Evolutionary conservation across 2,329 filamentous ascomycete species (phyloP), one percentile per base, ranked within the genome.

Genomic region (Claviceps humidiphila): DNA sequence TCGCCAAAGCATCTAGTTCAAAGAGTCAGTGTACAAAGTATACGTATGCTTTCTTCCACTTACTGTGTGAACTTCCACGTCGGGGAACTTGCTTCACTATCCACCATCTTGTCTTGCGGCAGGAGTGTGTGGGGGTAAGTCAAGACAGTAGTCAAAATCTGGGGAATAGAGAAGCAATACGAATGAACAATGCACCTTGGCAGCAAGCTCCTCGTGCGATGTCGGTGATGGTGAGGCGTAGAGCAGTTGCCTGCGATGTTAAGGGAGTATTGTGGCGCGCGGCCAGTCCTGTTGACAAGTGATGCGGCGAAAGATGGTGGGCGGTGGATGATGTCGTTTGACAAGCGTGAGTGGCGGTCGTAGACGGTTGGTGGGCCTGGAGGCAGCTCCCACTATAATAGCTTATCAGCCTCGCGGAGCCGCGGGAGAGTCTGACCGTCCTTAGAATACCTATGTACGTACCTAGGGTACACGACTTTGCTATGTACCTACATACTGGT

Each of bases 61-160:
- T 87, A 95, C 90, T 97, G 91, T 72, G 91, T 97, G 76, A 97
- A 97, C 80, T 97, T 97, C 91, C 91, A 97, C 74, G 90, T 97
- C 68, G 90, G 90, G 75, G 88, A 85, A 78, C 82, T 89, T 74
- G 86, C 80, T 76, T 95, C 89, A 76, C 85, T 86, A 81, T 96
- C 90, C 77, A 93, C 90, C 90, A 97, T 96, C 76, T 85, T 91
- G 74, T 63, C 63, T 38, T 34, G 45, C 13, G 37, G 52, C 58
- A 61, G 60, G 61, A 63, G 62, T 60, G 58, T 17, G n/a, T 50
- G 42, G 22, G 41, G n/a, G n/a, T 34, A 57, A 57, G 51, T 49
- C 22, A 42, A 34, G 46, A 38, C 30, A 44, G 37, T 22, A 39
- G 24, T 13, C 20, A 17, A 17, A 30, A 34, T 39, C 30, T 24